These are phyloP conservation scores for Monotropa hypopitys DNA, from an alignment of 179 eudicot species.

Conservation along the genomic window DNA sequence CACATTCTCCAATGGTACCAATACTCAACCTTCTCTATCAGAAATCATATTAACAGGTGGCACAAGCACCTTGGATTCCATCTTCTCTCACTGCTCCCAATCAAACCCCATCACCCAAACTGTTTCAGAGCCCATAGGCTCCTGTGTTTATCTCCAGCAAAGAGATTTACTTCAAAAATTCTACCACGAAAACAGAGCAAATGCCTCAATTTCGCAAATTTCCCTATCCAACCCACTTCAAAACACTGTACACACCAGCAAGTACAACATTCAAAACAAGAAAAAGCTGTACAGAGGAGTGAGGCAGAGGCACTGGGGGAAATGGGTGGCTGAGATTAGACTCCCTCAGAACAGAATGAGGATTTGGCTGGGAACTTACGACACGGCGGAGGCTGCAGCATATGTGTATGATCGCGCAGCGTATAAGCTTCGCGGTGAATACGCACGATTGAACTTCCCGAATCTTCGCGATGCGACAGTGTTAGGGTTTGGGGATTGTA, in stretches of 20 bases:
- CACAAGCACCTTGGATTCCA: constrained; percentile 51
- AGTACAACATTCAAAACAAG: constrained; percentile 20
- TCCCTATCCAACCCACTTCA: constrained; percentile 9
- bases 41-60: constrained; percentile 45
- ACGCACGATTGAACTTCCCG: constrained; percentile 68
- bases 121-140: constrained; percentile 45
- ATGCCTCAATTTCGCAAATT: constrained; percentile 5
- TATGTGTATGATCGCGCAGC: constrained; percentile 82
- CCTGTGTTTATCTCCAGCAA: constrained; percentile 61
- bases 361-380: constrained; percentile 87
- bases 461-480: constrained; percentile 37
- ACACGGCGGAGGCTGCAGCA: constrained; percentile 73
- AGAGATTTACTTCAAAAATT: constrained; percentile 57
- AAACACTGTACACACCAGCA: constrained; percentile 1
- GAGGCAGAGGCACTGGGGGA: constrained; percentile 90
- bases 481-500: constrained; percentile 34
- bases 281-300: constrained; percentile 85
- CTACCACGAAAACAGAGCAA: constrained; percentile 26
- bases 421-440: constrained; percentile 72
- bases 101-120: constrained; percentile 16
- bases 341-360: constrained; percentile 75
- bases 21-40: constrained; percentile 43
- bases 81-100: constrained; percentile 38
- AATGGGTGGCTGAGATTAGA: constrained; percentile 89
- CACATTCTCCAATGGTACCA: constrained; percentile 10